These are phyloP conservation scores for Torulaspora delbrueckii DNA, from an alignment of 805 yeast species.

Conservation along the genomic window DNA sequence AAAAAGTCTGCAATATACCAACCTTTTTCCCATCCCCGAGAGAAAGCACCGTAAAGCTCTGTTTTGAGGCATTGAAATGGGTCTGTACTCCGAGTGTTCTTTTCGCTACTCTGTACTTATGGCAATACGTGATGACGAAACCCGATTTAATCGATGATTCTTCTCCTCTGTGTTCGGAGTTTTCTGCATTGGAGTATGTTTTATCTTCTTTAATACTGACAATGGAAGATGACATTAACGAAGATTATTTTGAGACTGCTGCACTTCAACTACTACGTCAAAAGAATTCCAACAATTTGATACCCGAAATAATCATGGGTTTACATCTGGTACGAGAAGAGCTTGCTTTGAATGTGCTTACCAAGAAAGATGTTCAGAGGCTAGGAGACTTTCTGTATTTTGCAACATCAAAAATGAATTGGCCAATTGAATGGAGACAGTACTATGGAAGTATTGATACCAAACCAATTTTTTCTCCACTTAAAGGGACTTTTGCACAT, in stretches of 20 bases:
- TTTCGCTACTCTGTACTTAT: constrained; percentile 18
- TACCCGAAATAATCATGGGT: constrained; percentile 60
- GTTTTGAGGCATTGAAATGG: constrained; percentile 21
- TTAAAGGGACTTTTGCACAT: constrained; percentile 20
- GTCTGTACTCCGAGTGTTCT: constrained; percentile 17
- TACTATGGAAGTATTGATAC: constrained; percentile 41
- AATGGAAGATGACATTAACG: background rate
- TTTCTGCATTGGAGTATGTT: constrained; percentile 9
- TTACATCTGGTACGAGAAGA: constrained; percentile 81
- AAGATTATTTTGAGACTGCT: constrained; percentile 5
- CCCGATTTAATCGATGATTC: background rate
- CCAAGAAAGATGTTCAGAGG: constrained; percentile 33
- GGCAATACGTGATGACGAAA: constrained; percentile 20
- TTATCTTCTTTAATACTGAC: constrained; percentile 10
- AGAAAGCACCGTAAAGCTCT: constrained; percentile 9
- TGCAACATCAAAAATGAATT: constrained; percentile 61
- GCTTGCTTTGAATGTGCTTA: constrained; percentile 49
- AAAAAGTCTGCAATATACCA: constrained; percentile 29
- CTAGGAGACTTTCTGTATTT: constrained; percentile 57
- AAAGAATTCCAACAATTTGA: constrained; percentile 43
- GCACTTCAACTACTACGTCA: constrained; percentile 18
- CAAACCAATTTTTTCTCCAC: background rate
- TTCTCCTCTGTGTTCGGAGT: constrained; percentile 1
- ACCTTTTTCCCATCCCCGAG: constrained; percentile 16
- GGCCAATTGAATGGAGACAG: constrained; percentile 62